Base-by-base conservation (phyloP, 805 yeast genomes). In the Ogataea wickerhamii region DNA sequence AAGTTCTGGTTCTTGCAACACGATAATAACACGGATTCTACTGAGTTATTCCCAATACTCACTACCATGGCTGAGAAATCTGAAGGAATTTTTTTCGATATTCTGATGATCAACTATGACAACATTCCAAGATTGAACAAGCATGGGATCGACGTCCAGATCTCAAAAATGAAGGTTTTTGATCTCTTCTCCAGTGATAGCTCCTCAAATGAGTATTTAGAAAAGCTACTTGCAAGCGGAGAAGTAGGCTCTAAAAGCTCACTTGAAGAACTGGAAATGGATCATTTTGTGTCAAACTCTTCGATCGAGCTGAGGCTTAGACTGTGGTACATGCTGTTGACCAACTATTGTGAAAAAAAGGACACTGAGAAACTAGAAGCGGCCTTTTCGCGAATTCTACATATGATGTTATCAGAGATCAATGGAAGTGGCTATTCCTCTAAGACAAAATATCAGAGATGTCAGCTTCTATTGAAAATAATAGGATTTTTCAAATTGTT, bases 311-410 rank as follows among this genome's bases (percentile, higher is more conserved):
- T 87, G 55, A 76, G 75, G 39, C 62, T 88, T 26, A 80, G 80
- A 37, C 61, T 93, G 2, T 89, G 97, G 95, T 76, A 75, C 22
- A 70, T 82, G 18, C 63, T 89, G 13, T 69, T 87, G 33, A 76
- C 73, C 45, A 71, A 72, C 38, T 85, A 82, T 49, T 54, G 60
- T 11, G 54, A 53, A 3, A 50, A 56, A 14, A 28, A 44, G 2
- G 51, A 63, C 17, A 28, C 60, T 2, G 57, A 58, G 0, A 66
- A 70, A 18, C 67, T 71, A 23, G 65, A 70, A 27, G 47, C 51
- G 13, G 79, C 85, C 0, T 73, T 82, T 46, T 76, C 74, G 30
- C 66, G 64, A 19, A 74, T 76, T 11, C 41, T 87, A 2, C 52
- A 56, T 2, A 61, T 77, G 14, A 56, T 83, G 16, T 49, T 71